These are phyloP conservation scores for Daldinia childiae DNA, from an alignment of 495 filamentous ascomycete genomes.

Conservation along the genomic window DNA sequence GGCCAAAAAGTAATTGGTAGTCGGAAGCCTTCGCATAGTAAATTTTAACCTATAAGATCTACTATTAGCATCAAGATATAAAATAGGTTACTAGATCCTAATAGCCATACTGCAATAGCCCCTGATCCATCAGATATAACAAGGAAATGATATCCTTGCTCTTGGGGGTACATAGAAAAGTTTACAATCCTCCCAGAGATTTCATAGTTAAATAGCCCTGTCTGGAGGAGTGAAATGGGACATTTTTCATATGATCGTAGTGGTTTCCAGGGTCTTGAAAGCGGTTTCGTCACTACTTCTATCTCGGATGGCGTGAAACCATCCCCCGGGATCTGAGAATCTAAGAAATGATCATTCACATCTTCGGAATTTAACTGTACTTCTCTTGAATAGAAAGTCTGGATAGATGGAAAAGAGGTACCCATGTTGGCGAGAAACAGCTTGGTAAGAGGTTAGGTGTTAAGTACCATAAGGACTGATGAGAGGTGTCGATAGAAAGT, in stretches of 20 bases:
- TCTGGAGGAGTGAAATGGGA: conserved; percentile 60
- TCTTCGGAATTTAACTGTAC: conserved; percentile 28
- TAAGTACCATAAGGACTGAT: too few species aligned
- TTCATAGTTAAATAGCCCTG: conserved; percentile 61
- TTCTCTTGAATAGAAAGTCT: conserved; percentile 62
- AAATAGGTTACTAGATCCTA: not conserved
- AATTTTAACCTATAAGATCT: conserved; percentile 52
- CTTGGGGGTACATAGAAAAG: conserved; percentile 48
- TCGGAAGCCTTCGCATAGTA: conserved; percentile 46
- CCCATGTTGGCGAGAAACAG: conserved; percentile 47
- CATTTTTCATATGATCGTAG: conserved; percentile 60
- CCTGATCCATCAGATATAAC: conserved; percentile 68
- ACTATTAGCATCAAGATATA: not conserved
- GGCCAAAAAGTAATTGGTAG: conserved; percentile 52
- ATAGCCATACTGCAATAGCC: conserved; percentile 58
- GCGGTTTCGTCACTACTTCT: conserved; percentile 51
- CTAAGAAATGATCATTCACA: not conserved
- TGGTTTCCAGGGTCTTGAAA: conserved; percentile 62
- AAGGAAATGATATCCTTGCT: conserved; percentile 62
- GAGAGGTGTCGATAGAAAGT: too few species aligned
- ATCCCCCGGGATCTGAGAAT: conserved; percentile 46
- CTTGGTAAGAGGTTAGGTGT: not conserved
- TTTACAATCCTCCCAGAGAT: conserved; percentile 70
- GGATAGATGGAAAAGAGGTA: conserved; percentile 56
- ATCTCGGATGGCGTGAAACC: conserved; percentile 63